Evolutionary conservation across 2,329 filamentous ascomycete genomes (phyloP), one percentile per base, ranked within the genome.

Genomic region (Ampelomyces quisqualis): DNA sequence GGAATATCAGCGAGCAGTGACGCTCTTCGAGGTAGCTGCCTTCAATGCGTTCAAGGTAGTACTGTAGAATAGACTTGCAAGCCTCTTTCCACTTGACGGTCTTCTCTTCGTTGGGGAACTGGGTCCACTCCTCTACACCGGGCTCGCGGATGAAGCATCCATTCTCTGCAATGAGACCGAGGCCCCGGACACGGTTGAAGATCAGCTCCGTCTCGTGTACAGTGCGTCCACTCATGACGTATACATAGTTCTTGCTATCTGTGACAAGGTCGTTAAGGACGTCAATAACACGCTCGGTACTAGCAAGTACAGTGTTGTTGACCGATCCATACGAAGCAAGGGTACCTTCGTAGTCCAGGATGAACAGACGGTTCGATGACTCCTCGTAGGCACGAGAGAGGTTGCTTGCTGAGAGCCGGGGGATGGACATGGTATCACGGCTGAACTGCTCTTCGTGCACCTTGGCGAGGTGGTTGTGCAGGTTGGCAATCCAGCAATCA

Each of bases 331-430:
- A 93, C 38, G 85, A 88, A 29, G 93, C 88, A 6, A 97, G 74
- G 0, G 91, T 97, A 30, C 90, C 91, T 67, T 97, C 91, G 60
- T 95, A 95, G 62, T 97, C 91, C 30, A 97, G 76, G 51, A 97
- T 84, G 68, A 97, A 93, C 2, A 97, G 76, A 11, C 90, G 83
- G 14, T 81, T 79, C 28, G 80, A 68, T 0, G 86, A 80, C 7
- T 73, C 65, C 45, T 77, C 73, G 67, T 96, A 97, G 46, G 81
- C 77, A 33, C 80, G 72, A 2, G 77, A 71, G 1, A 96, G 73
- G 1, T 75, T 71, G 29, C 74, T 78, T 15, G 90, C 71, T 2
- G 87, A 90, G 3, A 97, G 76, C 1, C 93, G 85, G 14, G 93
- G 91, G 7, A 96, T 88, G 0, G 88, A 86, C 28, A 86, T 88